Conservation (phyloP, 176 grass and related monocot genomes). For the Hordeum marinum region DNA sequence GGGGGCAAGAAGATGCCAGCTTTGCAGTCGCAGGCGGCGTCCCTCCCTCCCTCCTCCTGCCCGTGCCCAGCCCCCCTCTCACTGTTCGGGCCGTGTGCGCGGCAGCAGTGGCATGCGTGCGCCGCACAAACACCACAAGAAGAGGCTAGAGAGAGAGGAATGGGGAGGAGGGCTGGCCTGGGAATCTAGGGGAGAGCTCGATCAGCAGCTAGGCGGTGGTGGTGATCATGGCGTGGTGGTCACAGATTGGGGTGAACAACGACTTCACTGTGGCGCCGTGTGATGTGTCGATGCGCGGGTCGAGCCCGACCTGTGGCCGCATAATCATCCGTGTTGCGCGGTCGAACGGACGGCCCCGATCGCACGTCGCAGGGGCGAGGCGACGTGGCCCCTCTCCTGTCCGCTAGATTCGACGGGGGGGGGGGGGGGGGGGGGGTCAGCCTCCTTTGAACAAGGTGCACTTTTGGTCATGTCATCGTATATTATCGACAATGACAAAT, state of each 20-base stretch:
- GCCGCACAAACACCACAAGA: background rate
- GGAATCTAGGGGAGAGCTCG: constrained; percentile 23
- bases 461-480: background rate
- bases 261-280: constrained; percentile 15
- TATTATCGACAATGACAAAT: background rate
- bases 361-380: background rate
- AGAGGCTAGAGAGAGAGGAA: background rate
- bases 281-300: background rate
- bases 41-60: background rate
- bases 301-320: constrained; percentile 17
- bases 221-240: constrained; percentile 24
- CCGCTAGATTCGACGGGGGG: background rate
- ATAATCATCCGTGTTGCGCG: constrained; percentile 16
- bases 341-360: background rate
- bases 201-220: constrained; percentile 20
- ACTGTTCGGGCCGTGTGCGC: constrained; percentile 1
- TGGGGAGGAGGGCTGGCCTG: background rate
- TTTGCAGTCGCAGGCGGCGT: constrained; percentile 37
- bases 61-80: background rate
- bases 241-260: constrained; percentile 23
- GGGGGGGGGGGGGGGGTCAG: background rate
- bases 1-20: constrained; percentile 29
- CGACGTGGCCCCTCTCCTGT: background rate
- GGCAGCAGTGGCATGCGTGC: constrained; percentile 16
- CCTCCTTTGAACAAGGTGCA: background rate